Evolutionary conservation across 2,329 filamentous ascomycete species (phyloP).

Genomic region (Epicoccum sorghinum): DNA sequence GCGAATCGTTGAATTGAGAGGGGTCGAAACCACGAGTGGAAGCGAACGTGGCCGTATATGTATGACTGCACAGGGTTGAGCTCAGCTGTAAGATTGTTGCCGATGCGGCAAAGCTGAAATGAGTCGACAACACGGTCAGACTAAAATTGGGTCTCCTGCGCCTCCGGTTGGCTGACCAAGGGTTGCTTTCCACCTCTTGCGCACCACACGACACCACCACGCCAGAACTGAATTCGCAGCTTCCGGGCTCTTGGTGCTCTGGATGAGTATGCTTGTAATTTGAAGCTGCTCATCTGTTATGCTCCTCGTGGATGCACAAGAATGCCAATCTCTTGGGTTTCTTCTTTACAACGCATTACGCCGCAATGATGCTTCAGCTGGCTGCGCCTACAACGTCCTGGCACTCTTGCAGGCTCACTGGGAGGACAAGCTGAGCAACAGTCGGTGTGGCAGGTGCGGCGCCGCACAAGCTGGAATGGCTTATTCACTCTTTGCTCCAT

Average conservation of each 20-base stretch:
- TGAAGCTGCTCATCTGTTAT: too few species aligned
- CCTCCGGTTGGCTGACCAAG: conserved; percentile 15
- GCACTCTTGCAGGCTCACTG: not conserved
- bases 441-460: not conserved
- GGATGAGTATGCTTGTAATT: too few species aligned
- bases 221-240: too few species aligned
- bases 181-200: too few species aligned
- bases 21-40: not conserved
- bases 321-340: too few species aligned
- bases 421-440: not conserved
- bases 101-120: conserved; percentile 17
- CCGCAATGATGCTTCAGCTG: conserved; percentile 7
- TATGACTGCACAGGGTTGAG: conserved; percentile 7
- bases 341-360: not conserved
- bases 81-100: conserved; percentile 13
- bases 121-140: conserved; percentile 13
- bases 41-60: conserved; percentile 5
- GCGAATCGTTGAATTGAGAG: too few species aligned
- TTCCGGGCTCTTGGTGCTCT: too few species aligned
- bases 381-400: not conserved
- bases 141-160: conserved; percentile 19
- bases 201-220: too few species aligned
- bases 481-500: too few species aligned
- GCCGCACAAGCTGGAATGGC: not conserved
- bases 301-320: too few species aligned